phyloP scores from a whole-genome alignment of 176 grass and related monocot genomes.

The Aegilops umbellulata region DNA sequence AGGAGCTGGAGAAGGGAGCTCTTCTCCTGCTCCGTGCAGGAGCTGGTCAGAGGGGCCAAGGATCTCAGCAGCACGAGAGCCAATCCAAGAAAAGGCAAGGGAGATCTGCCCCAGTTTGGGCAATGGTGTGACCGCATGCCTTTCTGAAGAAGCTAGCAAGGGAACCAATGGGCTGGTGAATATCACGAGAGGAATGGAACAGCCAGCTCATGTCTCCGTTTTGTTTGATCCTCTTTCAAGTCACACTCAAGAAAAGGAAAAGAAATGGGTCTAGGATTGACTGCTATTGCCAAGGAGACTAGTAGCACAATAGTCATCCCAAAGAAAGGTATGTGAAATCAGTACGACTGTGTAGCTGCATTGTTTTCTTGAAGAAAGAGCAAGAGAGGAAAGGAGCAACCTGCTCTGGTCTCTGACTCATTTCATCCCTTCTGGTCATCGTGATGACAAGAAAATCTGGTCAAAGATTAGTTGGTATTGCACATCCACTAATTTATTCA shows the following conservation, averaged over 20 bases:
- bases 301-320: not conserved
- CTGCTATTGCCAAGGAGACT: not conserved
- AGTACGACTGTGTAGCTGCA: no score
- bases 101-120: not conserved
- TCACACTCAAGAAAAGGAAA: not conserved
- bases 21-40: conserved; percentile 27
- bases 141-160: no score
- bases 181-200: no score
- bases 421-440: no score
- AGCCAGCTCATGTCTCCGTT: not conserved
- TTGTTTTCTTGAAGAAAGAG: no score
- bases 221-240: not conserved
- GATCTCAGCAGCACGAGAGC: not conserved
- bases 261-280: not conserved
- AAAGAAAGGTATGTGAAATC: no score
- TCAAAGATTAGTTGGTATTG: no score
- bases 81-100: not conserved
- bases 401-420: no score
- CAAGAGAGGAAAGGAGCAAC: no score
- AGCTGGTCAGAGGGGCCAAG: not conserved
- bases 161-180: no score
- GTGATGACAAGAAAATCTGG: no score
- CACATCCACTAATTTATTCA: no score
- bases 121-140: not conserved
- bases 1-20: conserved; percentile 31